Percentiles rank a stretch among this genome's conserved stretches.
Evolutionary conservation across 768 basidiomycete species (phyloP).

Genomic region (Coprinopsis sp.): DNA sequence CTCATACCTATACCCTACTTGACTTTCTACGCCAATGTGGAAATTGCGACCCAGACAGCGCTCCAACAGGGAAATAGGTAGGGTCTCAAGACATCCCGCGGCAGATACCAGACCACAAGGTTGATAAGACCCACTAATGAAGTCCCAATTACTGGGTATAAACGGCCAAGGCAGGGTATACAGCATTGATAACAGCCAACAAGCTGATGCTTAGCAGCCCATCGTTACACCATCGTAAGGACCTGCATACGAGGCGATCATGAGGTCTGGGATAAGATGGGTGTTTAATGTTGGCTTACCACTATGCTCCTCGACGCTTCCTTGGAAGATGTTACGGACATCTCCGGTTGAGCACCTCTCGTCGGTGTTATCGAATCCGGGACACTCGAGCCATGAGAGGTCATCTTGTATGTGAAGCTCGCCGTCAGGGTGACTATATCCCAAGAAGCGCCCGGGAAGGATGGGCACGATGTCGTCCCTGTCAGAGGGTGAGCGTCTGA

Average conservation of each 20-base stretch:
- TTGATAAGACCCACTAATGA: too few relatives aligned
- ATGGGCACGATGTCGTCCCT: conserved; percentile 27
- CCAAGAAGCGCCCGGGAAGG: conserved; percentile 34
- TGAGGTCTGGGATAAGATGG: neutral
- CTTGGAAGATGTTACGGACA: conserved; percentile 20
- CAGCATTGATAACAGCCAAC: too few relatives aligned
- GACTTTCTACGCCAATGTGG: too few relatives aligned
- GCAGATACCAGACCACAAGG: too few relatives aligned
- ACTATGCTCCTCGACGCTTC: conserved; percentile 20
- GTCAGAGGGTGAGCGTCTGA: neutral
- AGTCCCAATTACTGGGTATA: too few relatives aligned
- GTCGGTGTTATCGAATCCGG: conserved; percentile 24
- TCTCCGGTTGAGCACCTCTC: conserved; percentile 19
- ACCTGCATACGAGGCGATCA: neutral
- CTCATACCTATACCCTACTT: too few relatives aligned
- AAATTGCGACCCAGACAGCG: too few relatives aligned
- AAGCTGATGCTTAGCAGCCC: too few relatives aligned
- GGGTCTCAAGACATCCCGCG: too few relatives aligned
- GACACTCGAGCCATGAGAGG: conserved; percentile 24
- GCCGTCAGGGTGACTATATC: conserved; percentile 34
- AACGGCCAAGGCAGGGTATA: too few relatives aligned
- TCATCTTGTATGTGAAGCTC: conserved; percentile 37
- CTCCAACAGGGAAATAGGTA: too few relatives aligned
- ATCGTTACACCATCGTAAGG: conserved; percentile 9
- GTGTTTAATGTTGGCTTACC: conserved; percentile 11